These are phyloP conservation scores for carrot (Daucus carota) DNA, from an alignment of 129 eudicot genomes.

Conservation along the genomic window DH1_v3.0 NC_030383.2:15194501-15195000, in stretches of 20 bases:
- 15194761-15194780: slow-evolving; percentile 76
- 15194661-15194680: slow-evolving; percentile 66
- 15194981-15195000: slow-evolving; percentile 52
- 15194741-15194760: slow-evolving; percentile 85
- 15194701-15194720: slow-evolving; percentile 95
- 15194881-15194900: slow-evolving; percentile 98
- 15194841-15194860: slow-evolving; percentile 98
- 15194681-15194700: slow-evolving; percentile 68
- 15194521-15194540: slow-evolving; percentile 23
- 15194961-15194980: too few relatives aligned
- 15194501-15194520: slow-evolving; percentile 21
- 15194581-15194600: slow-evolving; percentile 18
- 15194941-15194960: slow-evolving; percentile 36
- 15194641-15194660: slow-evolving; percentile 74
- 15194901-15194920: slow-evolving; percentile 88
- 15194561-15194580: slow-evolving; percentile 69
- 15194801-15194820: slow-evolving; percentile 89
- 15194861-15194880: slow-evolving; percentile 78
- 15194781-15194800: slow-evolving; percentile 81
- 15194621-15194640: slow-evolving; percentile 97
- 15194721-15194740: slow-evolving; percentile 97
- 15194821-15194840: slow-evolving; percentile 92
- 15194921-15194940: slow-evolving; percentile 94
- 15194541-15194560: slow-evolving; percentile 29
- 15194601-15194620: slow-evolving; percentile 96